phyloP scores from a whole-genome alignment of 2,329 filamentous ascomycete genomes.

The Hypoxylon rubiginosum region DNA sequence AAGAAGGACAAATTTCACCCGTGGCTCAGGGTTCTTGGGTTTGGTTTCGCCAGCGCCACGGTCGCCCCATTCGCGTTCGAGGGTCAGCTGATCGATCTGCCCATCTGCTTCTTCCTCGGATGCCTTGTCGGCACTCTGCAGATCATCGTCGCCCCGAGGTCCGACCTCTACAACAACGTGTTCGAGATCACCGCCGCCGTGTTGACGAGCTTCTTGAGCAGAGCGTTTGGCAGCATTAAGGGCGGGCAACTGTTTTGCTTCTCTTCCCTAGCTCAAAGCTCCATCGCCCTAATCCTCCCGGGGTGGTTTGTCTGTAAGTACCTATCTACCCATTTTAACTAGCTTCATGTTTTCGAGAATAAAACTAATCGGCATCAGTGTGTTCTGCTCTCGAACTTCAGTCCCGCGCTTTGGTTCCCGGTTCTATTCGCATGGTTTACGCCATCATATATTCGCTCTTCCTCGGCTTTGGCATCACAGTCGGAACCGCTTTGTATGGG shows the following conservation, averaged over 20 bases:
- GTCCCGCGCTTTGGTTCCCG: conserved; percentile 76
- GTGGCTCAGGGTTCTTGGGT: conserved; percentile 49
- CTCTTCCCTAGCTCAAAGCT: conserved; percentile 78
- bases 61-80: conserved; percentile 51
- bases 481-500: conserved; percentile 59
- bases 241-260: conserved; percentile 75
- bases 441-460: conserved; percentile 81
- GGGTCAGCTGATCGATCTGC: conserved; percentile 49
- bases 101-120: conserved; percentile 50
- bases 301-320: conserved; percentile 64
- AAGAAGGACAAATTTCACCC: conserved; percentile 48
- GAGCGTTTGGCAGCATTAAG: conserved; percentile 76
- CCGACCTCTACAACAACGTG: conserved; percentile 74
- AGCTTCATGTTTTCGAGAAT: background rate
- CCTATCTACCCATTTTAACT: background rate
- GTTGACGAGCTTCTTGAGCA: conserved; percentile 75
- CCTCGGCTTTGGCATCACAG: conserved; percentile 78
- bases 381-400: conserved; percentile 72
- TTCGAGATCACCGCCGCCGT: conserved; percentile 70
- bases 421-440: conserved; percentile 80
- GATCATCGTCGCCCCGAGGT: conserved; percentile 79
- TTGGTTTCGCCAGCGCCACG: conserved; percentile 48
- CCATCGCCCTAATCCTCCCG: conserved; percentile 80
- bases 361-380: conserved; percentile 40
- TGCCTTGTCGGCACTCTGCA: conserved; percentile 65